Evolutionary conservation across 805 yeast species (phyloP), one percentile per base, ranked within the genome.

Genomic region (Lachancea thermotolerans): DNA sequence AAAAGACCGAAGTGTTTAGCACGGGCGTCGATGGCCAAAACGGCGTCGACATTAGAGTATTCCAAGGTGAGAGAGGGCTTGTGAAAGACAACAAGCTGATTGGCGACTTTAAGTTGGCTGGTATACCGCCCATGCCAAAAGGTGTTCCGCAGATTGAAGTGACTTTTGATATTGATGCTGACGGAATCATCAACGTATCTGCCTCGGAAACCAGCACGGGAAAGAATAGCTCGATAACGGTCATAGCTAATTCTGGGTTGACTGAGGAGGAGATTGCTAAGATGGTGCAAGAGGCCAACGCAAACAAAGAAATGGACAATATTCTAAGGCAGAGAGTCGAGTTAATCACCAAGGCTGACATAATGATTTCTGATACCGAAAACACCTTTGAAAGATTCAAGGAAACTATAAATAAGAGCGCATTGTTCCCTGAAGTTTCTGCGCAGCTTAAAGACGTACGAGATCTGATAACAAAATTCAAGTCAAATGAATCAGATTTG

Each of bases 21-120:
- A 85, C 95, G 2, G 90, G 88, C 37, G 88, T 85, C 16, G 93
- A 85, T 66, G 84, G 85, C 45, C 95, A 85, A 62, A 85, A 89
- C 1, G 89, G 89, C 31, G 93, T 85, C 30, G 86, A 83, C 51
- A 78, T 85, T 45, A 78, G 82, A 59, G 87, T 84, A 1, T 85
- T 69, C 58, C 93, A 85, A 68, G 95, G 95, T 53, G 95, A 85
- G 64, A 72, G 93, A 61, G 77, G 87, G 0, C 69, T 85, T 49
- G 90, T 86, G 8, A 78, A 79, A 62, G 89, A 84, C 58, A 85
- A 85, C 68, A 84, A 82, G 61, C 55, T 81, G 56, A 81, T 85
- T 55, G 93, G 93, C 32, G 78, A 82, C 56, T 82, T 85, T 63
- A 78, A 79, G 59, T 69, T 85, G 40, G 67, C 81, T 15, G 84